Evolutionary conservation across 2,329 filamentous ascomycete species (phyloP), one percentile per base, ranked within the genome.

Genomic region (Whalleya microplaca): DNA sequence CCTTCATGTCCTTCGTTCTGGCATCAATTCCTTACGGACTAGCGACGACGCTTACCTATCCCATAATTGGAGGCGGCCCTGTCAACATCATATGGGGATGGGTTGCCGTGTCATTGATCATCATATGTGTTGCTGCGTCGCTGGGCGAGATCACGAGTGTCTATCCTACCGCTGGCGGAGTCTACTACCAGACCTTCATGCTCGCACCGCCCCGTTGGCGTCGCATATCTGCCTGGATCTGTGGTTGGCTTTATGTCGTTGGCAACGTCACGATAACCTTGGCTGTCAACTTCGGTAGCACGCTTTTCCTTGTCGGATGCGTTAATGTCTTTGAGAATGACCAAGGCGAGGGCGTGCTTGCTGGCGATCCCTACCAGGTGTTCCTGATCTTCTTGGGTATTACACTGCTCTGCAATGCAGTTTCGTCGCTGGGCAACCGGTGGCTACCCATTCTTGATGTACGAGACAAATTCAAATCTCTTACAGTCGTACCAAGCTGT

Each of bases 231-330:
- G 86, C 86, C 29, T 92, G 87, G 84, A 84, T 90, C 58, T 89
- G 86, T 63, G 89, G 89, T 58, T 92, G 89, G 89, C 78, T 88
- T 20, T 92, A 90, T 69, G 83, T 91, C 18, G 85, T 91, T 49
- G 90, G 90, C 56, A 92, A 92, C 75, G 88, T 92, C 71, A 91
- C 88, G 63, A 93, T 93, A 64, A 92, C 89, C 0, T 78, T 92
- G n/a, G 84, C 88, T n/a, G 89, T 92, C 69, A 90, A 91, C 76
- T 92, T 92, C 66, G 90, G 88, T 6, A 91, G 90, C 2, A 89
- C 86, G 0, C 84, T 92, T 62, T 82, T 85, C 71, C 72, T 84
- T 55, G 77, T 83, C 53, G 79, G 76, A 14, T 83, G 80, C 66
- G 69, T 85, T 71, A 83, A 84, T 55, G 79, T 85, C 37, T 85